Conservation (phyloP, 2,329 filamentous ascomycete species). For the Botrytis byssoidea region DNA sequence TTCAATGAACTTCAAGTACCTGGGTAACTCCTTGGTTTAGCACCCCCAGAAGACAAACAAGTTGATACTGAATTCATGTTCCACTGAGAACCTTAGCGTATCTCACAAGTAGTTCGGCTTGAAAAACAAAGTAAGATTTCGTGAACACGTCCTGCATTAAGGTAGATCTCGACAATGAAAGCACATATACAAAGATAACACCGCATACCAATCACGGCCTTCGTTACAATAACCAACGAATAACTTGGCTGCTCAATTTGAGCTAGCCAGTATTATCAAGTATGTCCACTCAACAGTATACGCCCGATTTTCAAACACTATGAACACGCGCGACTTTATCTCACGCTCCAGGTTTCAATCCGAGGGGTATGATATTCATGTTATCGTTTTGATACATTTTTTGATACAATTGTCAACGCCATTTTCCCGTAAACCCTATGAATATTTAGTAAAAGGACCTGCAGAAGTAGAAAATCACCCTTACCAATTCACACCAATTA, state of each 20-base stretch:
- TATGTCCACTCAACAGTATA: not conserved
- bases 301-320: not conserved
- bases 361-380: conserved; percentile 20
- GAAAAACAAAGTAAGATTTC: not conserved
- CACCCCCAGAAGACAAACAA: not conserved
- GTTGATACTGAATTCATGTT: not conserved
- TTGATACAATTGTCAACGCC: conserved; percentile 24
- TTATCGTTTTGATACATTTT: conserved; percentile 22
- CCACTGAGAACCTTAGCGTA: not conserved
- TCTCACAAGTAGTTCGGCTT: not conserved
- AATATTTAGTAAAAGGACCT: conserved; percentile 2
- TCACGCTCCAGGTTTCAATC: not conserved
- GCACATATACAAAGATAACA: not conserved
- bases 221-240: not conserved
- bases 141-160: not conserved
- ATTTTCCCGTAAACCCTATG: conserved; percentile 16
- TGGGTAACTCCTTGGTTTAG: not conserved
- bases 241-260: not conserved
- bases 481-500: not conserved
- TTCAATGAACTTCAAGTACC: not conserved
- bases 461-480: not conserved
- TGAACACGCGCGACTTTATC: not conserved
- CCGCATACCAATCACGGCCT: too few relatives aligned
- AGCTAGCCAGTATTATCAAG: not conserved
- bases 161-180: not conserved